Base-by-base conservation (phyloP, 2,329 filamentous ascomycete genomes). In the Penicillium corylophilum region DNA sequence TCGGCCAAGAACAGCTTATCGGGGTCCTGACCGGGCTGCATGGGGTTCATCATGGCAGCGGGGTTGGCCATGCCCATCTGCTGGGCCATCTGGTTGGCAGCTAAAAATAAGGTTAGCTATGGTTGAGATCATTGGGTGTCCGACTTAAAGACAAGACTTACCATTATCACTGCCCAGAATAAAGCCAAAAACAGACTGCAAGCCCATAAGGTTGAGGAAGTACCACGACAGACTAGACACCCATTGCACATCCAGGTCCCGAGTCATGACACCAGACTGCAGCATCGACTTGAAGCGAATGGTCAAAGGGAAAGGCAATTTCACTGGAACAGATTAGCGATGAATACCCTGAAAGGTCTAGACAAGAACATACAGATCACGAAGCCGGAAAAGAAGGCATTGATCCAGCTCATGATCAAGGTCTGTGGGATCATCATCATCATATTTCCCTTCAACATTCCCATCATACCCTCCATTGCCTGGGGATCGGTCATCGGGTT, bases 401-500 rank as follows among this genome's bases (percentile, higher is more conserved):
- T 99, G 71, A 99, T 97, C 94, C 94, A 99, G 61, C 93, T 94
- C 94, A 99, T 99, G 63, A 99, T 99, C 70, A 99, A 76, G 5
- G 92, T 97, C 74, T 99, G 96, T 44, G 94, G 94, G 52, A 99
- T 90, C 79, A 99, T 97, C 94, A 97, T 99, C 59, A 94, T 93
- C 89, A 99, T 96, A 71, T 99, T 96, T 51, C 92, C 92, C 83
- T 99, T 99, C 90, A 99, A 95, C 90, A 96, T 96, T 62, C 94
- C 93, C 94, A 99, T 99, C 94, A 99, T 99, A 62, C 92, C 93
- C 70, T 99, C 95, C 94, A 99, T 99, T 52, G 90, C 90, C 43
- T 88, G 88, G 20, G 95, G 95, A 71, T 99, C 94, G 10, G 88
- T 89, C 84, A 99, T 91, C 4, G 94, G 94, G 74, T 97, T 99